phyloP scores from a whole-genome alignment of 805 yeast genomes.

The Metschnikowia orientalis region DNA sequence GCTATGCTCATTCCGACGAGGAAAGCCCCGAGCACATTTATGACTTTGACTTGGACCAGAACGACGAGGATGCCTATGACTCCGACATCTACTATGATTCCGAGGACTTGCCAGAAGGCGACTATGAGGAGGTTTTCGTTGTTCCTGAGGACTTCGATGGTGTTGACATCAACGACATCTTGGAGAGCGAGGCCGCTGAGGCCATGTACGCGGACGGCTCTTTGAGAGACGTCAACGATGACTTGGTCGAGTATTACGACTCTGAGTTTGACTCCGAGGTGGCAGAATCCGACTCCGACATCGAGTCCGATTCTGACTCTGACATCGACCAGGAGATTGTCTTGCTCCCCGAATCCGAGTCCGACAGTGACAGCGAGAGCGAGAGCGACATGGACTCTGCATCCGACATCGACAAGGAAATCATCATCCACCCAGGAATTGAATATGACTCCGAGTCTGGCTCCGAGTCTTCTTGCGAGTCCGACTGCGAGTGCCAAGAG shows the following conservation, averaged over 20 bases:
- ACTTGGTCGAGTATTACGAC: slow-evolving; percentile 22
- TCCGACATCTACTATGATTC: slow-evolving; percentile 16
- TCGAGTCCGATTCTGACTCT: slow-evolving; percentile 15
- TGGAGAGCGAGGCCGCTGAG: slow-evolving; percentile 31
- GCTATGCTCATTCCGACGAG: slow-evolving; percentile 20
- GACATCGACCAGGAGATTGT: slow-evolving; percentile 14
- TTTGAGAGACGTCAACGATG: slow-evolving; percentile 23
- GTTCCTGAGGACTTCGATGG: slow-evolving; percentile 29
- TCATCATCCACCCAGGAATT: slow-evolving; percentile 6
- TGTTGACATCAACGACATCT: slow-evolving; percentile 36
- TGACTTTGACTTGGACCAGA: slow-evolving; percentile 27
- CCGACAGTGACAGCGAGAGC: slow-evolving; percentile 15
- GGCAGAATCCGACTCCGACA: slow-evolving; percentile 14
- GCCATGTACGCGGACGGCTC: slow-evolving; percentile 28
- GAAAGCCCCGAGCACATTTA: slow-evolving; percentile 24
- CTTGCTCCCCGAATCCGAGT: slow-evolving; percentile 8
- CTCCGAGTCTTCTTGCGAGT: slow-evolving; percentile 26
- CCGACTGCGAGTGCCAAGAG: slow-evolving; percentile 14
- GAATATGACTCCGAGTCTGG: slow-evolving; percentile 19
- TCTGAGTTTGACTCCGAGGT: slow-evolving; percentile 16
- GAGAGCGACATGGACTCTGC: slow-evolving; percentile 16
- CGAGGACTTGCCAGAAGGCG: slow-evolving; percentile 22
- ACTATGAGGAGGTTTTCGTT: slow-evolving; percentile 14
- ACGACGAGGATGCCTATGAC: slow-evolving; percentile 11
- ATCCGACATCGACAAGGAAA: slow-evolving; percentile 14